Evolutionary conservation across 441 rosid species (phyloP).

Genomic region (Syzygium syzygioides): DNA sequence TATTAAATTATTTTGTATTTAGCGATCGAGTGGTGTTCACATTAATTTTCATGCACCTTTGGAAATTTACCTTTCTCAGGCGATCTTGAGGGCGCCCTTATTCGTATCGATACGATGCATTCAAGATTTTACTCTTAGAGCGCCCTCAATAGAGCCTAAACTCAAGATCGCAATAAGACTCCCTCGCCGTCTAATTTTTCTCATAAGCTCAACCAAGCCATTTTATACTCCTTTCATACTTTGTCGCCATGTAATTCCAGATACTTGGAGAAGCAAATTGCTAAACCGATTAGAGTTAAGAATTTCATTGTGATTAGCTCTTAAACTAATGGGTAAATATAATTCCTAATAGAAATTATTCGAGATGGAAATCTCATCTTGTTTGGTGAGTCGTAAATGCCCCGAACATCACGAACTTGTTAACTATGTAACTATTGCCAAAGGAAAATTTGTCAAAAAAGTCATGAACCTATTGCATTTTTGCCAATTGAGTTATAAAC

Average conservation of each 20-base stretch:
- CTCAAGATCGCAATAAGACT: background rate
- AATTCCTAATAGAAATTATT: background rate
- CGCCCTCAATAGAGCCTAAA: background rate
- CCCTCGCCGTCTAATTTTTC: background rate
- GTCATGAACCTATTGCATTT: no score
- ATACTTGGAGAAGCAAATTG: background rate
- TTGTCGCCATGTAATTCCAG: background rate
- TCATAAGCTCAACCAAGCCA: background rate
- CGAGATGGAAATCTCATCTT: background rate
- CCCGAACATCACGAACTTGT: fast-evolving
- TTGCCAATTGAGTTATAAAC: no score
- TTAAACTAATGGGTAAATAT: background rate
- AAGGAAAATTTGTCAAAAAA: no score
- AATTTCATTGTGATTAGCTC: fast-evolving
- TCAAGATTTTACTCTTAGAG: background rate
- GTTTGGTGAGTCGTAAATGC: background rate
- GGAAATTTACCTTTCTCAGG: background rate
- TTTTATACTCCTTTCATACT: background rate
- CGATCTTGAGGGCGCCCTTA: no score
- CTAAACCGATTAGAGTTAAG: background rate
- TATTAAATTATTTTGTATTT: background rate
- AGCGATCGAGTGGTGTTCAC: background rate
- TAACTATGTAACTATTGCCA: background rate
- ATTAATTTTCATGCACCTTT: background rate
- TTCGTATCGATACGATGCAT: background rate